phyloP scores from a whole-genome alignment of 495 filamentous ascomycete genomes.

The Penicillium diatomitis region DNA sequence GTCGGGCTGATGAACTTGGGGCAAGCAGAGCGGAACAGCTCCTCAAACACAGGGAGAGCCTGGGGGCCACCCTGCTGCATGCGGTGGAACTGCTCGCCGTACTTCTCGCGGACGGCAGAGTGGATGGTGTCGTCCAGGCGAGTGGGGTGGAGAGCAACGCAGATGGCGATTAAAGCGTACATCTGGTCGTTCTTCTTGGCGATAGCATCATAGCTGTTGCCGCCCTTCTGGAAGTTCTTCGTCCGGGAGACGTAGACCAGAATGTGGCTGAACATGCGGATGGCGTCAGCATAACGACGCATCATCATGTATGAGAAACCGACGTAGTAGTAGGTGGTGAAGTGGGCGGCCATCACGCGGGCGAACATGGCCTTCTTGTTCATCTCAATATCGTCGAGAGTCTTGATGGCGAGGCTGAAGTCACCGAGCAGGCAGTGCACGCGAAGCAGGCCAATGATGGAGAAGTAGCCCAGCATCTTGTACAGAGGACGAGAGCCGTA shows the following conservation, averaged over 20 bases:
- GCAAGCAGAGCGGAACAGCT: constrained; percentile 90
- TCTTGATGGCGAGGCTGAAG: constrained; percentile 97
- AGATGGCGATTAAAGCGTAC: constrained; percentile 98
- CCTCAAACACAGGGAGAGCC: constrained; percentile 89
- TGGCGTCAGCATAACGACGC: constrained; percentile 96
- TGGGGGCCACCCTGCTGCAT: constrained; percentile 94
- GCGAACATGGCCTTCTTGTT: constrained; percentile 99
- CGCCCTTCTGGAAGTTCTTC: constrained; percentile 99
- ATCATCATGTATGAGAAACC: constrained; percentile 99
- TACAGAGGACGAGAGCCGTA: constrained; percentile 90
- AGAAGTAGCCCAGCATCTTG: constrained; percentile 98
- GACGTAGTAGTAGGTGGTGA: constrained; percentile 99
- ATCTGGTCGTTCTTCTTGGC: constrained; percentile 99
- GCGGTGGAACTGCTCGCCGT: constrained; percentile 90
- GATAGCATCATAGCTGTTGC: constrained; percentile 92
- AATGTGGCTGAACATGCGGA: constrained; percentile 99
- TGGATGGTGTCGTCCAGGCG: constrained; percentile 98
- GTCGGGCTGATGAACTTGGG: constrained; percentile 99
- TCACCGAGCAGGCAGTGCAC: constrained; percentile 96
- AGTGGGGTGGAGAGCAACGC: constrained; percentile 92
- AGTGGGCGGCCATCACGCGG: constrained; percentile 98
- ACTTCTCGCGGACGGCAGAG: constrained; percentile 95
- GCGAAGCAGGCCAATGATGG: constrained; percentile 90
- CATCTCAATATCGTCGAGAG: constrained; percentile 96
- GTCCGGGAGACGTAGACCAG: constrained; percentile 97